Conservation (phyloP, 2,329 filamentous ascomycete species). For the Aspergillus terreus region DNA sequence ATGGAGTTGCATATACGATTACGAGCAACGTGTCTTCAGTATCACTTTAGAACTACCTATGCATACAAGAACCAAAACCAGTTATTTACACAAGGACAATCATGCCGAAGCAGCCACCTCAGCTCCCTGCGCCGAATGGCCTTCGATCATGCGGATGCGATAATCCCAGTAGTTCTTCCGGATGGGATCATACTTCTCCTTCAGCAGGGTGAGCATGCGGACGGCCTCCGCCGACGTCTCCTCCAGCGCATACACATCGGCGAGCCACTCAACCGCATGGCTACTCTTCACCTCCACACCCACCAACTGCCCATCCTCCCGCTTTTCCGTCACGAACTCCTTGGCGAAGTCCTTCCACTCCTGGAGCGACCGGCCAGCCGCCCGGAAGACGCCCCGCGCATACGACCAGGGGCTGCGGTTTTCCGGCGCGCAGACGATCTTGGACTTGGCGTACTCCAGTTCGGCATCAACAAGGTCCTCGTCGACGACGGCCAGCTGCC, state of each 20-base stretch:
- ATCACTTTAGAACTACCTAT: too few species aligned
- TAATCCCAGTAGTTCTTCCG: conserved; percentile 91
- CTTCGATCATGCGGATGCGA: conserved; percentile 50
- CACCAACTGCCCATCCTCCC: conserved; percentile 31
- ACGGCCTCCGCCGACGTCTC: conserved; percentile 53
- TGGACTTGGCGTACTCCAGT: conserved; percentile 67
- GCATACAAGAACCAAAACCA: background rate
- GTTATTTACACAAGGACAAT: background rate
- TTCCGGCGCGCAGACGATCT: conserved; percentile 77
- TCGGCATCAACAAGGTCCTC: conserved; percentile 68
- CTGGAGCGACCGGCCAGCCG: conserved; percentile 52
- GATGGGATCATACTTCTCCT: conserved; percentile 85
- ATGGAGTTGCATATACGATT: background rate
- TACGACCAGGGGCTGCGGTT: conserved; percentile 97
- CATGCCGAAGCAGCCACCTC: conserved; percentile 17
- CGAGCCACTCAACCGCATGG: conserved; percentile 54
- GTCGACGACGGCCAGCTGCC: conserved; percentile 48
- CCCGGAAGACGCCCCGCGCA: conserved; percentile 69
- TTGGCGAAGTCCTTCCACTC: conserved; percentile 53
- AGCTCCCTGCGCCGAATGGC: conserved; percentile 4
- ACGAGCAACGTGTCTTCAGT: background rate
- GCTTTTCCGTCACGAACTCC: conserved; percentile 50
- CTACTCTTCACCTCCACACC: conserved; percentile 53
- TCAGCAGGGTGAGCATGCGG: conserved; percentile 68
- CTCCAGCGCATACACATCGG: conserved; percentile 42